Evolutionary conservation across 495 filamentous ascomycete species (phyloP).

Genomic region (Penicillium herquei): DNA sequence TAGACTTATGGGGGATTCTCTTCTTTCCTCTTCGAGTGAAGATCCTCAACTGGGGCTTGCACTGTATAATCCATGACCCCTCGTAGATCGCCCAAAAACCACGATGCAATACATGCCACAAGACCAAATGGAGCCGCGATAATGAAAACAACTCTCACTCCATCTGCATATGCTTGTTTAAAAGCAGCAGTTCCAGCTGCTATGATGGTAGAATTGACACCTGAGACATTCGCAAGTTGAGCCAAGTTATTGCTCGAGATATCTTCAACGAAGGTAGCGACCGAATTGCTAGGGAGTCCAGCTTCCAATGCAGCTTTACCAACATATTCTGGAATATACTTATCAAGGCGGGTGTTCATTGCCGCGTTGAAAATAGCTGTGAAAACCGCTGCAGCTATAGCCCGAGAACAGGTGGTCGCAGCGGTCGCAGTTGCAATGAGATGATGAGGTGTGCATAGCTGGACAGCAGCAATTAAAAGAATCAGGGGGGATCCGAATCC

Average conservation of each 20-base stretch:
- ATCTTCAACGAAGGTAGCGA: neutral
- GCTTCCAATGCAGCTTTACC: neutral
- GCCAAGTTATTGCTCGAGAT: neutral
- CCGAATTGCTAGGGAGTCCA: neutral
- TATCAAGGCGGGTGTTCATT: neutral
- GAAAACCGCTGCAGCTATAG: neutral
- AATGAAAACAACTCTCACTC: slow-evolving; percentile 9
- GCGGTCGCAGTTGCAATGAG: neutral
- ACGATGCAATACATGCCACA: slow-evolving; percentile 6
- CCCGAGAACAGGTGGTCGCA: neutral
- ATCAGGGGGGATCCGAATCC: slow-evolving; percentile 8
- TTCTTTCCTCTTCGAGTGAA: neutral
- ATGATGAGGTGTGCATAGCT: neutral
- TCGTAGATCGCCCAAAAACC: slow-evolving; percentile 10
- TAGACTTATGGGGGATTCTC: too few relatives aligned
- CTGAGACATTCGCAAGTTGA: neutral
- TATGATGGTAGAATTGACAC: neutral
- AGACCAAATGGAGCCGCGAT: slow-evolving; percentile 14
- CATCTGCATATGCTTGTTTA: slow-evolving; percentile 12
- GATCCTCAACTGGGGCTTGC: slow-evolving; percentile 10
- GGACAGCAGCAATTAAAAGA: slow-evolving; percentile 8
- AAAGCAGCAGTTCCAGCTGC: neutral
- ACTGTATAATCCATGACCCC: slow-evolving; percentile 11
- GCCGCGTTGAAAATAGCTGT: neutral
- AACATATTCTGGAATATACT: neutral